Evolutionary conservation across 768 basidiomycete species (phyloP).

Genomic region (Auricularia auricula-judae): DNA sequence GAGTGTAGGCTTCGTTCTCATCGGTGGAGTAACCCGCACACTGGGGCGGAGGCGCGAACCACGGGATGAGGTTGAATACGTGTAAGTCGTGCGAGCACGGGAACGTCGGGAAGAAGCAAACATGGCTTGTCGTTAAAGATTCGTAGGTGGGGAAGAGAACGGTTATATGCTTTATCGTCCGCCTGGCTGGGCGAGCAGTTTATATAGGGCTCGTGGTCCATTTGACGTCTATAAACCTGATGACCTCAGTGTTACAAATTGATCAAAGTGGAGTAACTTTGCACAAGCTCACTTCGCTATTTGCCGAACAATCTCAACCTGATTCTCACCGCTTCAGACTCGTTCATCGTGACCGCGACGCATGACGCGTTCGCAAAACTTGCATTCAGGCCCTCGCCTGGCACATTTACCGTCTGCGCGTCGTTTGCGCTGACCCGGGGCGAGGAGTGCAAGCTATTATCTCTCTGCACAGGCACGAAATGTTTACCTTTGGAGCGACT

Average conservation of each 20-base stretch:
- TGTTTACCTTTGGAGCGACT: constrained; percentile 58
- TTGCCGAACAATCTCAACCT: background rate
- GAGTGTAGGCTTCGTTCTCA: background rate
- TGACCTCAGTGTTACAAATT: background rate
- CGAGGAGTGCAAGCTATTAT: constrained; percentile 25
- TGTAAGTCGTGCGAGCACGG: background rate
- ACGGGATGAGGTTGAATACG: background rate
- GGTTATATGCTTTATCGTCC: background rate
- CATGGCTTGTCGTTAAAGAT: background rate
- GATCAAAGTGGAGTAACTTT: background rate
- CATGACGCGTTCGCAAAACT: constrained; percentile 34
- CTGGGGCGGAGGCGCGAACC: background rate
- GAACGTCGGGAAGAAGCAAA: background rate
- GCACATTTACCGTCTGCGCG: constrained; percentile 55
- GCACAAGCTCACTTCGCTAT: background rate
- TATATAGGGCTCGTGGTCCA: background rate
- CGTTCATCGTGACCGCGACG: constrained; percentile 25
- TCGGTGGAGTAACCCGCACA: background rate
- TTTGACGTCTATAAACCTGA: background rate
- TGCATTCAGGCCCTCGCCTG: constrained; percentile 36
- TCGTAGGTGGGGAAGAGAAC: background rate
- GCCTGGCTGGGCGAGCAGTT: background rate
- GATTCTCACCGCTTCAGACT: background rate
- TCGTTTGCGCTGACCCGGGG: constrained; percentile 32
- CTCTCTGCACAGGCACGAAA: constrained; percentile 76